A percentile compares a stretch with the other conserved stretches of the same genome.
phyloP scores from a whole-genome alignment of 2,329 filamentous ascomycete species.

The Davidsoniella virescens region DNA sequence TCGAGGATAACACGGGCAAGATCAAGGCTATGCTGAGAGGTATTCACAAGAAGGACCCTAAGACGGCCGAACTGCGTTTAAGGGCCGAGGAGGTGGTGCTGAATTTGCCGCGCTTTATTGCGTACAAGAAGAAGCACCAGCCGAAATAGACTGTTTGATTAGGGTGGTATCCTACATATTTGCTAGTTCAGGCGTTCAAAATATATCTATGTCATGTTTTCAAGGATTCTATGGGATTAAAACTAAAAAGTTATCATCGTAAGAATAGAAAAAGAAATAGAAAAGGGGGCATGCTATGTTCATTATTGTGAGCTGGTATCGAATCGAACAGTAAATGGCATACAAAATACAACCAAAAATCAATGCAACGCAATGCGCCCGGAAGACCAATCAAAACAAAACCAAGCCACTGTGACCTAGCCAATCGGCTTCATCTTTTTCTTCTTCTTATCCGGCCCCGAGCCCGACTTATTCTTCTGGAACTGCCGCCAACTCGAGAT shows the following conservation, averaged over 20 bases:
- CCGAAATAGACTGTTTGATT: conserved; percentile 16
- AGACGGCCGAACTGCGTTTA: conserved; percentile 36
- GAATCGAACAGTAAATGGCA: too few relatives aligned
- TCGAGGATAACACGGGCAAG: conserved; percentile 38
- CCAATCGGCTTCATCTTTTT: conserved; percentile 55
- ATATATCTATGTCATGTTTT: neutral
- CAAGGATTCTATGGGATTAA: neutral
- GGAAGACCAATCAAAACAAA: neutral
- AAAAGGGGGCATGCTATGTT: too few relatives aligned
- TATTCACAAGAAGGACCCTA: conserved; percentile 38
- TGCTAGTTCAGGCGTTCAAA: neutral
- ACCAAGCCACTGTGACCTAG: conserved; percentile 18
- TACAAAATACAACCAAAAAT: neutral
- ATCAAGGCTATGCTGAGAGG: conserved; percentile 39
- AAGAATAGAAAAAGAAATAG: neutral
- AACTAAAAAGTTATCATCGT: neutral
- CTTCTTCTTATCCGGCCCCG: conserved; percentile 43
- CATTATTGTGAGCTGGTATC: too few relatives aligned
- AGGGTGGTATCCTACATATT: neutral
- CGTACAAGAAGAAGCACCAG: conserved; percentile 46
- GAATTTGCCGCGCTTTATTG: conserved; percentile 45
- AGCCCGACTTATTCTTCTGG: conserved; percentile 51
- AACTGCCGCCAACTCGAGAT: conserved; percentile 93
- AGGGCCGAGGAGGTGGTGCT: conserved; percentile 44
- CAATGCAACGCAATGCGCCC: neutral